phyloP scores from a whole-genome alignment of 83 land plant genomes.

The Diphasiastrum complanatum region DNA sequence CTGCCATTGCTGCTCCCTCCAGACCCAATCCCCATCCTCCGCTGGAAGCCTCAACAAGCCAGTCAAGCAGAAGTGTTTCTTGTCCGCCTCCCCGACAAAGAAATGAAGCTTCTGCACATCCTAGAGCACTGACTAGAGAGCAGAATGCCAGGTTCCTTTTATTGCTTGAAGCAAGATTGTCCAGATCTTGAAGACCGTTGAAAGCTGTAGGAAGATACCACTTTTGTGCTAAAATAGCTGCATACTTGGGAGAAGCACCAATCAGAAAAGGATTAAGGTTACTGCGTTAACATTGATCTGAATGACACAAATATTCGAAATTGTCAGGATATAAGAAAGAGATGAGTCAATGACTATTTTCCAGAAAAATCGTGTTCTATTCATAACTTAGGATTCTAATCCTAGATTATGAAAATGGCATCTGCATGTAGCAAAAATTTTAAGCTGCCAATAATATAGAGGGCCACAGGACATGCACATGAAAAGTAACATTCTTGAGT shows the following conservation, averaged over 20 bases:
- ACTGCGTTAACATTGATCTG: not conserved
- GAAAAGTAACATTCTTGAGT: no score
- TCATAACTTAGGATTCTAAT: no score
- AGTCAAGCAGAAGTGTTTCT: conserved; percentile 14
- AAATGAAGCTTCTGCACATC: conserved; percentile 15
- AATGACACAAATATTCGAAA: not conserved
- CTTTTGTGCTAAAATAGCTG: conserved; percentile 29
- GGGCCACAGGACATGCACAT: no score
- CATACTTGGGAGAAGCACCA: conserved; percentile 3
- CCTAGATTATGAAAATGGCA: no score
- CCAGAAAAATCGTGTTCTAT: no score
- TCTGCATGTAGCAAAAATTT: no score
- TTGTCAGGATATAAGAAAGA: not conserved
- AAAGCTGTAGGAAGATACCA: conserved; percentile 9
- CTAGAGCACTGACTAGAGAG: conserved; percentile 21
- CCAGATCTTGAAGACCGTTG: not conserved
- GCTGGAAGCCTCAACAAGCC: conserved; percentile 26
- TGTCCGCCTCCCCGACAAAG: conserved; percentile 21
- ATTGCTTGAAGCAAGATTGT: not conserved
- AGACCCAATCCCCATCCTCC: conserved; percentile 27
- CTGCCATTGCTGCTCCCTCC: conserved; percentile 28
- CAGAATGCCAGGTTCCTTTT: conserved; percentile 14
- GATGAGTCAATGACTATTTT: no score
- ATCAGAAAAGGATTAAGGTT: not conserved
- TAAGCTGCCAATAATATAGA: no score